phyloP scores from a whole-genome alignment of 768 basidiomycete species.

The Mycena capillaripes region DNA sequence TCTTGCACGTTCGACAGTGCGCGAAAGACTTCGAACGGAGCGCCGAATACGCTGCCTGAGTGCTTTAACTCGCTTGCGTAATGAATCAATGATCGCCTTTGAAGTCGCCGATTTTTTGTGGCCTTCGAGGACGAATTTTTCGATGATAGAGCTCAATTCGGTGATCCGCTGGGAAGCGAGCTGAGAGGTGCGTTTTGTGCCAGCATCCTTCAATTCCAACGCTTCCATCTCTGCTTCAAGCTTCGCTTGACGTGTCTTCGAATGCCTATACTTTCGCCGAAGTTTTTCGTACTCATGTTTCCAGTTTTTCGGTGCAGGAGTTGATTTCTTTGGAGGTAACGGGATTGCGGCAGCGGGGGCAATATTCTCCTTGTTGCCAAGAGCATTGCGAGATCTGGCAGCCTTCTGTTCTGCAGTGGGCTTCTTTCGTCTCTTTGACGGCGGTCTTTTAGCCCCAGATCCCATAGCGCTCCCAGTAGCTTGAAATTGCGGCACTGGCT shows the following conservation, averaged over 20 bases:
- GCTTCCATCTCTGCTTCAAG: background rate
- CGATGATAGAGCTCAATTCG: background rate
- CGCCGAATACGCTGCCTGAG: conserved; percentile 6
- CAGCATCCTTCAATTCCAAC: background rate
- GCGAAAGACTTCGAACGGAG: background rate
- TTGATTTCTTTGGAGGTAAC: too few relatives aligned
- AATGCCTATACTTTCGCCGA: background rate
- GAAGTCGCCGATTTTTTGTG: background rate
- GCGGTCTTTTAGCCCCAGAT: too few relatives aligned
- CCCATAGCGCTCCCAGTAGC: too few relatives aligned
- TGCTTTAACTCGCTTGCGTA: background rate
- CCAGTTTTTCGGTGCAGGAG: background rate
- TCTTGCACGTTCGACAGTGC: background rate
- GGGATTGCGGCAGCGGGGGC: too few relatives aligned
- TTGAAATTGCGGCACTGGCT: too few relatives aligned
- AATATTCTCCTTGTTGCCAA: too few relatives aligned
- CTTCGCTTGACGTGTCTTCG: background rate
- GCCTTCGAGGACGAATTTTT: background rate
- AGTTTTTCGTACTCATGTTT: background rate
- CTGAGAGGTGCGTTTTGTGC: background rate
- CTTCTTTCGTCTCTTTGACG: too few relatives aligned
- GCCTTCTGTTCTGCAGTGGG: too few relatives aligned
- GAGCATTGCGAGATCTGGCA: too few relatives aligned
- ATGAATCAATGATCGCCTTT: background rate
- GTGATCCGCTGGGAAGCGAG: background rate